These are phyloP conservation scores for Ascochyta clinopodiicola DNA, from an alignment of 2,329 filamentous ascomycete species.

Conservation along the genomic window DNA sequence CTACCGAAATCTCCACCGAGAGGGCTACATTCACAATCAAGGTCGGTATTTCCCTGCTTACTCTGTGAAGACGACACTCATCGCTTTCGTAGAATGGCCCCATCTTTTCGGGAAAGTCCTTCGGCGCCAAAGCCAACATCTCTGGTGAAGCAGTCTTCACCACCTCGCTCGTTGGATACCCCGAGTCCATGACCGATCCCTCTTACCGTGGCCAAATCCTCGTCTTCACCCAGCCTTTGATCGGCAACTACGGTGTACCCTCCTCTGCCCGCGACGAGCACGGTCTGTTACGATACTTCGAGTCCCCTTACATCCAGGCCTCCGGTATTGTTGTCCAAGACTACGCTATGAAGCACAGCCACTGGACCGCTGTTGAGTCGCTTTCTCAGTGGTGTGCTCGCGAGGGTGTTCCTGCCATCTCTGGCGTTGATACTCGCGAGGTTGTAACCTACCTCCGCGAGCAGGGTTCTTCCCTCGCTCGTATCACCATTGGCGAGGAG, in stretches of 20 bases:
- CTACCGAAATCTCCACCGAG: slow-evolving; percentile 73
- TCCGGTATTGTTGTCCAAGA: slow-evolving; percentile 95
- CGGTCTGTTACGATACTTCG: slow-evolving; percentile 95
- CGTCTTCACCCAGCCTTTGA: slow-evolving; percentile 96
- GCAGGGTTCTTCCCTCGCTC: slow-evolving; percentile 92
- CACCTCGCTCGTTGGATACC: slow-evolving; percentile 95
- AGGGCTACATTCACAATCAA: slow-evolving; percentile 94
- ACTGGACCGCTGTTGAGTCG: slow-evolving; percentile 98
- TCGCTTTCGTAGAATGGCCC: slow-evolving; percentile 74
- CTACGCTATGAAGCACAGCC: slow-evolving; percentile 90
- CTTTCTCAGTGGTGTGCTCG: slow-evolving; percentile 93
- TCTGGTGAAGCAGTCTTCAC: slow-evolving; percentile 99
- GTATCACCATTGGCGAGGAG: slow-evolving; percentile 94
- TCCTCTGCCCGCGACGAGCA: slow-evolving; percentile 83
- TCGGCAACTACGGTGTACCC: slow-evolving; percentile 98
- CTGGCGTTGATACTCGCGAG: slow-evolving; percentile 93
- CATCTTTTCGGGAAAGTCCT: slow-evolving; percentile 94
- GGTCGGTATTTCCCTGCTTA: slow-evolving; percentile 57
- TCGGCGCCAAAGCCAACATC: slow-evolving; percentile 94
- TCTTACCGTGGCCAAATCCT: slow-evolving; percentile 87
- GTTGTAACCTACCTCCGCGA: slow-evolving; percentile 97
- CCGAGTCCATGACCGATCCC: slow-evolving; percentile 79
- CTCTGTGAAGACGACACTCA: slow-evolving; percentile 38
- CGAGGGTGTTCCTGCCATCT: slow-evolving; percentile 94
- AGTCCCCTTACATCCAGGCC: slow-evolving; percentile 96